These are phyloP conservation scores for Knufia fluminis DNA, from an alignment of 2,329 filamentous ascomycete species.

Conservation along the genomic window DNA sequence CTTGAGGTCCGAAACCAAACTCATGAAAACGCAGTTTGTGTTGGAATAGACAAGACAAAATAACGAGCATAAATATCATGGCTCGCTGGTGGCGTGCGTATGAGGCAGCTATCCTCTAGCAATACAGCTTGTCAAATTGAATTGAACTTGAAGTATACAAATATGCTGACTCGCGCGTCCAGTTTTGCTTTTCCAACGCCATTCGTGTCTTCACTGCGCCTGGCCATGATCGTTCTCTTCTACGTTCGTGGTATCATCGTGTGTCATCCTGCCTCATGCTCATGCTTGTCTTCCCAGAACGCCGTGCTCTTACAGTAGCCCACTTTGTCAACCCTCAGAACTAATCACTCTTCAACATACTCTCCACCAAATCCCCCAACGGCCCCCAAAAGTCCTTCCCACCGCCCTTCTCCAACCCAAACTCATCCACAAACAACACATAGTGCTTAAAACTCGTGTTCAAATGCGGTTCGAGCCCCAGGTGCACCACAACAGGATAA, in stretches of 20 bases:
- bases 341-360: slow-evolving; percentile 88
- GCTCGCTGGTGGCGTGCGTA: no score
- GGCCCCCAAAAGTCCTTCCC: slow-evolving; percentile 98
- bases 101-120: neutral
- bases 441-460: slow-evolving; percentile 99
- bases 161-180: no score
- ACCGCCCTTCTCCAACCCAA: slow-evolving; percentile 62
- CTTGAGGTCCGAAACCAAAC: no score
- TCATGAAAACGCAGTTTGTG: no score
- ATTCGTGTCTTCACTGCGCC: no score
- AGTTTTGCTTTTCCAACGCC: no score
- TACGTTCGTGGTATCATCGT: neutral
- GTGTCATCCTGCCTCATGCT: neutral
- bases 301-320: neutral
- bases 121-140: neutral
- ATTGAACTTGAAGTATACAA: neutral
- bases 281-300: neutral
- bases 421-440: slow-evolving; percentile 96
- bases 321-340: neutral
- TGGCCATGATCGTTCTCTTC: neutral
- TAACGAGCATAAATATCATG: no score
- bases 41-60: no score
- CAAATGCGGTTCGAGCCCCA: slow-evolving; percentile 90
- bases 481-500: slow-evolving; percentile 90
- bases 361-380: slow-evolving; percentile 89